Evolutionary conservation across 2,329 filamentous ascomycete genomes (phyloP).

Genomic region (Cytospora piceae): DNA sequence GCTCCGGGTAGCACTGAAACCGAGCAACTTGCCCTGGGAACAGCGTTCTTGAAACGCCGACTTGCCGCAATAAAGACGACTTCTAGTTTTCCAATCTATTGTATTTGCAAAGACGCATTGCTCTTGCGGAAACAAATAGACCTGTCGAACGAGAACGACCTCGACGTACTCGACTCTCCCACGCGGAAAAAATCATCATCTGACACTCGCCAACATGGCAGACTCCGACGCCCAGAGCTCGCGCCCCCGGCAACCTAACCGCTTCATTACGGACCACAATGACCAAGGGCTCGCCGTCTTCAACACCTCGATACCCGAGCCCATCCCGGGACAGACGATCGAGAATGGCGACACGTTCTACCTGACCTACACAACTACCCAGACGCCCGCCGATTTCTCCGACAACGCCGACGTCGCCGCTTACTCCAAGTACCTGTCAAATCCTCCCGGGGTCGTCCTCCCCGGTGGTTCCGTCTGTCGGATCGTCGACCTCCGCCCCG

Average conservation of each 20-base stretch:
- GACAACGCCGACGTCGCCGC: slow-evolving; percentile 49
- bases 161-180: not conserved
- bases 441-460: slow-evolving; percentile 53
- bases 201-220: slow-evolving; percentile 13
- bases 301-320: slow-evolving; percentile 36
- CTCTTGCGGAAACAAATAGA: not conserved
- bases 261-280: slow-evolving; percentile 43
- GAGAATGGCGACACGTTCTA: slow-evolving; percentile 43
- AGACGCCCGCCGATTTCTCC: slow-evolving; percentile 51
- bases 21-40: slow-evolving; percentile 8
- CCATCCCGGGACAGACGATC: slow-evolving; percentile 30
- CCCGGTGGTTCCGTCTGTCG: slow-evolving; percentile 48
- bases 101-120: not conserved
- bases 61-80: not conserved
- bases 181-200: not conserved
- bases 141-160: not conserved
- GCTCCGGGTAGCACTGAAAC: not conserved
- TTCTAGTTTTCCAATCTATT: not conserved
- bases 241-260: slow-evolving; percentile 31
- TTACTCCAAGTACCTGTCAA: slow-evolving; percentile 48
- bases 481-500: slow-evolving; percentile 51
- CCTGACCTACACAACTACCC: slow-evolving; percentile 49
- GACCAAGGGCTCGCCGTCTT: slow-evolving; percentile 41
- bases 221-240: slow-evolving; percentile 1
- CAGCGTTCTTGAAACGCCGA: not conserved